Conservation (phyloP, 306 rosid genomes). For the Lathyrus aphaca region DNA sequence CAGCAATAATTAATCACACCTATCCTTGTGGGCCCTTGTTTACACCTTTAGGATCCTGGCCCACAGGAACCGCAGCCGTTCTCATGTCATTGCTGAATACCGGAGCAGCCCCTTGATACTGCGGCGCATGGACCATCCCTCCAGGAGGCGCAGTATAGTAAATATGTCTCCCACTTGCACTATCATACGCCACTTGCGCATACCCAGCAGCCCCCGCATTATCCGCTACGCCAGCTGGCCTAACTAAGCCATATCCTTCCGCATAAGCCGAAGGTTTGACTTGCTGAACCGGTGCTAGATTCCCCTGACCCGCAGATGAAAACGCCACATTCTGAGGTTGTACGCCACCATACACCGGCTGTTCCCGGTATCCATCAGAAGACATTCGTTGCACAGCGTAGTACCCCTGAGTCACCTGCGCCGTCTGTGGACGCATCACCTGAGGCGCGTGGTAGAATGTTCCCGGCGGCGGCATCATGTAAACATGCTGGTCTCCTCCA, state of each 20-base stretch:
- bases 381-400: conserved; percentile 63
- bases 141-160: conserved; percentile 65
- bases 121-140: conserved; percentile 54
- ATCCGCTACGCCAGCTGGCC: conserved; percentile 45
- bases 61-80: conserved; percentile 46
- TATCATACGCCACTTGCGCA: conserved; percentile 59
- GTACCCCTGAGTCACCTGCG: conserved; percentile 59
- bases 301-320: conserved; percentile 40
- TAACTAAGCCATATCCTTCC: conserved; percentile 54
- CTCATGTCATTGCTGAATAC: conserved; percentile 46
- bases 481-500: conserved; percentile 56
- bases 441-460: conserved; percentile 53
- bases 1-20: conserved; percentile 52
- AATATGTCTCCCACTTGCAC: conserved; percentile 70
- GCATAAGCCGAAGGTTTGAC: conserved; percentile 47
- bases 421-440: conserved; percentile 47
- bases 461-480: conserved; percentile 60
- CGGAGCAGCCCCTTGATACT: conserved; percentile 51
- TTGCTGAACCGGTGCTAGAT: conserved; percentile 47
- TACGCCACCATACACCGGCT: conserved; percentile 55
- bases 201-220: conserved; percentile 36
- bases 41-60: conserved; percentile 68
- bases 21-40: conserved; percentile 63
- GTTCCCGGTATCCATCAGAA: conserved; percentile 74
- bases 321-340: conserved; percentile 33